These are phyloP conservation scores for Calendula officinalis DNA, from an alignment of 129 eudicot genomes.

Conservation along the genomic window DNA sequence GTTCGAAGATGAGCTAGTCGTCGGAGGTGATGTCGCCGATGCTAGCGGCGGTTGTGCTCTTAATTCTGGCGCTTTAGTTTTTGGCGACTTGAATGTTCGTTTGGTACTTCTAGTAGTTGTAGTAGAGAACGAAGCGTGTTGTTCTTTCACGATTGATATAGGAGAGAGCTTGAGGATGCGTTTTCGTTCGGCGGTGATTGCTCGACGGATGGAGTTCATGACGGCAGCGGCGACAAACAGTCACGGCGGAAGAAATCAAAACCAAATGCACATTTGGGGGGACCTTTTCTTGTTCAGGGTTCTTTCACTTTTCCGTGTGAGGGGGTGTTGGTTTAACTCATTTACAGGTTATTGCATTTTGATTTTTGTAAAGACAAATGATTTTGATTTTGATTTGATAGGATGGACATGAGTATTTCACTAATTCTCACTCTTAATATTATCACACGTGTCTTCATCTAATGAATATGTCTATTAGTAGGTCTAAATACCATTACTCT, in stretches of 20 bases:
- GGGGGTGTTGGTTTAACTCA: no score
- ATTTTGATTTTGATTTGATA: no score
- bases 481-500: no score
- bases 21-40: conserved; percentile 7
- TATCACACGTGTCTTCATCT: no score
- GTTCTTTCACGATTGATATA: conserved; percentile 15
- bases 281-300: not conserved
- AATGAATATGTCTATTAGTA: no score
- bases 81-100: conserved; percentile 16
- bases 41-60: not conserved
- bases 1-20: conserved; percentile 1
- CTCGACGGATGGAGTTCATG: conserved; percentile 43
- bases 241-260: conserved; percentile 10
- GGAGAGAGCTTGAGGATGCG: conserved; percentile 31
- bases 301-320: not conserved
- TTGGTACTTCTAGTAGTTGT: conserved; percentile 8
- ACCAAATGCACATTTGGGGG: not conserved
- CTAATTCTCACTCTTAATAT: no score
- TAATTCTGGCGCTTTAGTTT: conserved; percentile 13
- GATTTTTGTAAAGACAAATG: no score
- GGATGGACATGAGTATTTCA: no score
- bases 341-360: no score
- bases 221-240: conserved; percentile 8
- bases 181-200: conserved; percentile 32
- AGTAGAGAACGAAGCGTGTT: conserved; percentile 24